Base-by-base conservation (phyloP, 768 basidiomycete genomes). In the Baorangia bicolor region DNA sequence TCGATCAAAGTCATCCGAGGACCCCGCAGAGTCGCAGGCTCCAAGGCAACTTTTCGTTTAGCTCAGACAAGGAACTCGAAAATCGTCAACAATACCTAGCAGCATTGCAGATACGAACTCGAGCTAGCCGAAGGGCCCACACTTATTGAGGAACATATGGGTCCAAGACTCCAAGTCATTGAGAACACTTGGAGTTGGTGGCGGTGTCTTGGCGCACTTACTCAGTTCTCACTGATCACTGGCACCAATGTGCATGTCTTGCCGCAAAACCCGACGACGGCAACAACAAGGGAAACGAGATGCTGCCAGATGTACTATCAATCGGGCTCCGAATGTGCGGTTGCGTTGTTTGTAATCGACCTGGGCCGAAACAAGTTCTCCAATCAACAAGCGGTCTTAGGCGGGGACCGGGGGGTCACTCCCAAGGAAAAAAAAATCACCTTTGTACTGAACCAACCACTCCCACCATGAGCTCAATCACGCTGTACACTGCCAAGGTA, bases 401-500 rank as follows among this genome's bases (percentile, higher is more conserved):
- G 49, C 47, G 31, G 44, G 28, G 37, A 23, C 3, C n/a, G n/a
- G n/a, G n/a, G 8, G 3, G 6, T 35, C 18, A 31, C 30, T 49
- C 31, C 11, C 31, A 27, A 21, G 18, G 23, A n/a, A 55, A 16
- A 39, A 21, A 6, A 7, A 10, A 28, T 10, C n/a, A 21, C 13
- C n/a, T 13, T 40, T 7, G 14, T 25, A 51, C 30, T 25, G 1
- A 27, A 20, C 31, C 9, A 18, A 18, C 18, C 16, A 28, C 23
- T 7, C n/a, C 21, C 27, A 51, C 33, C 23, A 64, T 64, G 63
- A 47, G 37, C 23, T 66, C 67, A 48, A 67, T 79, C 45, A 81
- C 79, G 14, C 68, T 80, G 40, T 81, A 81, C 63, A 72, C 76
- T 11, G 76, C 80, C 10, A 79, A 78, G 73, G 81, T 81, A 51